A percentile compares a stretch with the other conserved stretches of the same genome.
phyloP scores from a whole-genome alignment of 192 early-diverging fungal genomes.

The Linnemannia exigua region DNA sequence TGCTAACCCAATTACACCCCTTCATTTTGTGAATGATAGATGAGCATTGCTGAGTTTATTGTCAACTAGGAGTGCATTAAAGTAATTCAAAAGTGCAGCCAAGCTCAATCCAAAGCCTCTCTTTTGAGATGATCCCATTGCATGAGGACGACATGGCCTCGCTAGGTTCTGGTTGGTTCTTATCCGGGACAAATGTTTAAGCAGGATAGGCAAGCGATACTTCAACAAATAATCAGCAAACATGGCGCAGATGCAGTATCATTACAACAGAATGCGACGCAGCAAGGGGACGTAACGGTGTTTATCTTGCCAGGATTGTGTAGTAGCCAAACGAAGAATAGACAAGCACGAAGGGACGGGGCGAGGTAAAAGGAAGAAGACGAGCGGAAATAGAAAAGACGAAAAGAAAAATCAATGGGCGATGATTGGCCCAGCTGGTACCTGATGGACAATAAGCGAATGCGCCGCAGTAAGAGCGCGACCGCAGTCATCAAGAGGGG shows the following conservation, averaged over 20 bases:
- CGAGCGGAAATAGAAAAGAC: not conserved
- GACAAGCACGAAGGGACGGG: not conserved
- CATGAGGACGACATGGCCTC: conserved; percentile 91
- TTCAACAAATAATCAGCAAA: too few species aligned
- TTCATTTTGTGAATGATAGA: conserved; percentile 6
- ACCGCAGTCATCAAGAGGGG: not conserved
- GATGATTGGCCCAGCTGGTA: not conserved
- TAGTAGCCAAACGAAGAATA: not conserved
- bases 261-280: not conserved
- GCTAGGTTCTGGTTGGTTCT: conserved; percentile 70
- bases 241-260: not conserved
- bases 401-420: not conserved
- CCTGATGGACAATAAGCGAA: not conserved
- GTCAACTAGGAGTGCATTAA: conserved; percentile 18
- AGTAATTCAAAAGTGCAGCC: not conserved
- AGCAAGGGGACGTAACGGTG: not conserved
- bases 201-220: conserved; percentile 90
- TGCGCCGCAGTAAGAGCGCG: not conserved
- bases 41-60: conserved; percentile 51
- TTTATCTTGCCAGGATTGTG: not conserved
- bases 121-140: conserved; percentile 32
- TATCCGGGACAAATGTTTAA: conserved; percentile 91
- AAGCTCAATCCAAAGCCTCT: not conserved
- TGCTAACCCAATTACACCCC: too few species aligned
- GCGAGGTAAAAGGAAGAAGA: not conserved